A percentile compares a stretch with the other conserved stretches of the same genome.
Conservation (phyloP, 495 filamentous ascomycete species). For the Aspergillus campestris region DNA sequence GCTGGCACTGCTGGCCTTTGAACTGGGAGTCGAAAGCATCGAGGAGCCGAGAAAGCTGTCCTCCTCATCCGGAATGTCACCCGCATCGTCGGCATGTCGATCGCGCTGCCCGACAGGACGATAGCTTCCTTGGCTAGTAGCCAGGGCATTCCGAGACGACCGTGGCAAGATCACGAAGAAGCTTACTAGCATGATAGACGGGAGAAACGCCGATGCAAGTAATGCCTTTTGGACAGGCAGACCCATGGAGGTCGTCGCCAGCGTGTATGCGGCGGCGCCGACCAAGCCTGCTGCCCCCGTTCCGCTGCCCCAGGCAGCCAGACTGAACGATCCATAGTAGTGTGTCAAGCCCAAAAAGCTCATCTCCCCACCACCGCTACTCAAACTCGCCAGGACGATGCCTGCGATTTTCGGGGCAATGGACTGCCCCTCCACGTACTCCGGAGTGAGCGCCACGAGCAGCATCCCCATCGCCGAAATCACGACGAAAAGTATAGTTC, state of each 20-base stretch:
- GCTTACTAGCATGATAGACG: conserved; percentile 70
- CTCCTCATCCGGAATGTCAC: conserved; percentile 17
- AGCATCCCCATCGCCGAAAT: conserved; percentile 80
- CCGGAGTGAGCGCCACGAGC: conserved; percentile 69
- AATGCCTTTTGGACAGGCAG: conserved; percentile 64
- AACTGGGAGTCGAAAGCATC: conserved; percentile 8
- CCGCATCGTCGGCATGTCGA: conserved; percentile 29
- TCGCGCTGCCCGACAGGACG: conserved; percentile 31
- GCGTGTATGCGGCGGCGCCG: conserved; percentile 78
- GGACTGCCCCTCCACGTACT: conserved; percentile 46
- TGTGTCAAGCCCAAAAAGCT: conserved; percentile 88
- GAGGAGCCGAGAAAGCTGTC: conserved; percentile 34
- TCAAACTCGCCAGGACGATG: conserved; percentile 75
- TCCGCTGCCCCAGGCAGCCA: conserved; percentile 88
- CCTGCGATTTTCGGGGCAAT: conserved; percentile 72
- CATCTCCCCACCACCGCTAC: conserved; percentile 77
- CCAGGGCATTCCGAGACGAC: conserved; percentile 39
- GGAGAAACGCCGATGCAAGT: conserved; percentile 67
- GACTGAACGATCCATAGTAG: conserved; percentile 81
- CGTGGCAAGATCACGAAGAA: conserved; percentile 76
- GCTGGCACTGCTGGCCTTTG: conserved; percentile 12
- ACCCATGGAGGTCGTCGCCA: conserved; percentile 70
- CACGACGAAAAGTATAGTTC: conserved; percentile 62
- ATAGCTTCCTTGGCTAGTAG: conserved; percentile 13
- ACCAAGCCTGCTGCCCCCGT: conserved; percentile 85